phyloP scores from a whole-genome alignment of 768 basidiomycete genomes.

The Kwoniella heveanensis region DNA sequence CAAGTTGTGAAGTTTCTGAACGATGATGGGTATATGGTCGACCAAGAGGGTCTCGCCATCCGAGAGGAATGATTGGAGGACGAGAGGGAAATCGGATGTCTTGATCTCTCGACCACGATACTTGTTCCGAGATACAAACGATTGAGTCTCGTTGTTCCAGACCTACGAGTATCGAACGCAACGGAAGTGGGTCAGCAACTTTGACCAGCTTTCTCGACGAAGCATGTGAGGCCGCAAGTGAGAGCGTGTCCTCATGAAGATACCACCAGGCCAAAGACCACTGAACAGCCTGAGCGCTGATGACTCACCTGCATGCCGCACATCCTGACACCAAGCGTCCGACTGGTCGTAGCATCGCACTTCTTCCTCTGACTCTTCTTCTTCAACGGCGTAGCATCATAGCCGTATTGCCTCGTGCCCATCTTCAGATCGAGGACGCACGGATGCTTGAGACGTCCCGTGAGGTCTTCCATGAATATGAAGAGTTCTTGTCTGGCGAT shows the following conservation, averaged over 20 bases:
- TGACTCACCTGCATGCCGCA: conserved; percentile 96
- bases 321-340: conserved; percentile 83
- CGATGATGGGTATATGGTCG: conserved; percentile 86
- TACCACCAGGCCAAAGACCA: not conserved
- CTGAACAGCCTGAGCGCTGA: not conserved
- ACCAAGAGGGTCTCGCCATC: conserved; percentile 81
- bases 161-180: conserved; percentile 67
- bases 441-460: conserved; percentile 82
- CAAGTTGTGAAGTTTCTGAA: conserved; percentile 90
- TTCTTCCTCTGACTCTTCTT: conserved; percentile 99
- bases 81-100: conserved; percentile 77
- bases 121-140: conserved; percentile 92
- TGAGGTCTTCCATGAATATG: conserved; percentile 98
- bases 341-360: conserved; percentile 92
- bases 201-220: too few species aligned
- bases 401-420: conserved; percentile 99
- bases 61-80: conserved; percentile 78
- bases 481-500: conserved; percentile 92
- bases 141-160: conserved; percentile 81
- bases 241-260: too few species aligned
- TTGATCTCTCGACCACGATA: conserved; percentile 90
- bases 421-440: conserved; percentile 99
- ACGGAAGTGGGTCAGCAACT: too few species aligned
- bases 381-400: conserved; percentile 86
- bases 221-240: too few species aligned